Percentiles rank a stretch among this genome's conserved stretches.
phyloP scores from a whole-genome alignment of 352 stramenopile genomes.

The Globisporangium camurandrum region DNA sequence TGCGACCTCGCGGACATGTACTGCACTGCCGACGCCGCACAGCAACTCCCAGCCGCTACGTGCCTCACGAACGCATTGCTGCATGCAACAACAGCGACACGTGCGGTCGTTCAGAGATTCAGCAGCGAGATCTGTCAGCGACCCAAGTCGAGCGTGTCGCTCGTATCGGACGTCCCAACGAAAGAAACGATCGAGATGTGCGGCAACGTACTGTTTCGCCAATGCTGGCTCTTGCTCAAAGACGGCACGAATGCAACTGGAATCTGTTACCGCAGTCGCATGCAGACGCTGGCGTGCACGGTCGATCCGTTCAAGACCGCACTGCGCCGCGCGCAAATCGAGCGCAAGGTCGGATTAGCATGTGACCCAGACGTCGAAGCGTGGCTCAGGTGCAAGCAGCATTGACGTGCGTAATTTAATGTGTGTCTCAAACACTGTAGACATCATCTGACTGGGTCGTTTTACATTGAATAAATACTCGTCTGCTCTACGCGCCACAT shows the following conservation, averaged over 20 bases:
- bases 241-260: constrained; percentile 2
- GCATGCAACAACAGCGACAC: constrained; percentile 5
- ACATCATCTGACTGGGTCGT: no score
- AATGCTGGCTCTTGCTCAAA: constrained; percentile 9
- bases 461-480: no score
- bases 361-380: constrained; percentile 4
- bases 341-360: background rate
- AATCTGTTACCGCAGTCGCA: constrained; percentile 28
- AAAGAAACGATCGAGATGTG: constrained; percentile 19
- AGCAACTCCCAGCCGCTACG: background rate
- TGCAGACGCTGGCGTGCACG: constrained; percentile 28
- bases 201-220: constrained; percentile 15
- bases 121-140: constrained; percentile 12
- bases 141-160: background rate
- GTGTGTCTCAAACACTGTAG: no score
- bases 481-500: constrained; percentile 21
- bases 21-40: constrained; percentile 3
- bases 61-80: constrained; percentile 12
- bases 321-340: constrained; percentile 14
- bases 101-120: constrained; percentile 9
- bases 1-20: constrained; percentile 23
- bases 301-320: constrained; percentile 17
- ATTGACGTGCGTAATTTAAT: no score
- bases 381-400: constrained; percentile 6
- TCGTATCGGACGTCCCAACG: constrained; percentile 14